Percentiles rank a stretch among this genome's conserved stretches.
Conservation (phyloP, 2,329 filamentous ascomycete species). For the Monosporascus sp. region DNA sequence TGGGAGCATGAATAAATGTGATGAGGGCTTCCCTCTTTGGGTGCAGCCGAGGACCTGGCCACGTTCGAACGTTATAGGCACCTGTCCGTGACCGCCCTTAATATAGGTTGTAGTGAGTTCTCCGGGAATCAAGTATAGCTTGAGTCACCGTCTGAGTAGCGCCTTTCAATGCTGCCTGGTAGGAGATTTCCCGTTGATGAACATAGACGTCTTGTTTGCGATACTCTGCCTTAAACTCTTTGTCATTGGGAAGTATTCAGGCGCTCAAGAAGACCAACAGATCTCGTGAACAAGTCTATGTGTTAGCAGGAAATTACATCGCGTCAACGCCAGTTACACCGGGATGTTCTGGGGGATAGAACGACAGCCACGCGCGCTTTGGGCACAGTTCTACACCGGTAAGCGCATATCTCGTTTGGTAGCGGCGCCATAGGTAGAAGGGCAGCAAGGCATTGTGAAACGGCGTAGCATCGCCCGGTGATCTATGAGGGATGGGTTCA, state of each 20-base stretch:
- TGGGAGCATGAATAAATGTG: neutral
- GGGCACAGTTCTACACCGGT: neutral
- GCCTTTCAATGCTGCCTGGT: neutral
- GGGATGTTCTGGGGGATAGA: too few species aligned
- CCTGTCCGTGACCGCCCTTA: neutral
- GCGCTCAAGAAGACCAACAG: neutral
- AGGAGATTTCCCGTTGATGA: neutral
- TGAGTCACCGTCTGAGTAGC: neutral
- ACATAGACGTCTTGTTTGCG: neutral
- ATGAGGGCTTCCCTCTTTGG: conserved; percentile 18
- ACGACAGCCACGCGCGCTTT: neutral
- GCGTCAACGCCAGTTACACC: neutral
- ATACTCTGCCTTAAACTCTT: neutral
- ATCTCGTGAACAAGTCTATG: neutral
- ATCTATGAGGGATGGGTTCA: too few species aligned
- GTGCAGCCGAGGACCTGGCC: conserved; percentile 19
- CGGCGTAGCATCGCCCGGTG: too few species aligned
- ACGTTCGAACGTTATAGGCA: conserved; percentile 22
- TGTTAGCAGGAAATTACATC: neutral
- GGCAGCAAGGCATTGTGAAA: too few species aligned
- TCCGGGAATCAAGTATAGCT: neutral
- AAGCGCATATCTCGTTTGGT: neutral
- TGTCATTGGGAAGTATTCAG: neutral
- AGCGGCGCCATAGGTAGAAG: neutral
- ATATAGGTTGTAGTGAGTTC: neutral